phyloP scores from a whole-genome alignment of 108 stramenopile genomes.

The Stephanodiscus triporus region DNA sequence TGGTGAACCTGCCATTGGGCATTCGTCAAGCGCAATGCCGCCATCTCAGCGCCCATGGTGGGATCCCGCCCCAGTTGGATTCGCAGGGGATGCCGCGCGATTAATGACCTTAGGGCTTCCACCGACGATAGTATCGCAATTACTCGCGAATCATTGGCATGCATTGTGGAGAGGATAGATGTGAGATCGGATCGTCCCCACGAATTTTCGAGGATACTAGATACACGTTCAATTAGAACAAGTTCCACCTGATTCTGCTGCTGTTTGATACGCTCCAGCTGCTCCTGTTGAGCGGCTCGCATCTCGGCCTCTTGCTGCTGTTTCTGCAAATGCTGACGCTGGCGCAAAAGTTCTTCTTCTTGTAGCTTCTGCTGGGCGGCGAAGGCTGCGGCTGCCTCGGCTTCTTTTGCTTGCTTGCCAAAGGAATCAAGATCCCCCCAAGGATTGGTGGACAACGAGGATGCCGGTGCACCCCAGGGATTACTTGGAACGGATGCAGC shows the following conservation, averaged over 20 bases:
- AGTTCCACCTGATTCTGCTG: constrained; percentile 84
- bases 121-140: constrained; percentile 71
- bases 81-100: constrained; percentile 70
- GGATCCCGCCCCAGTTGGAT: constrained; percentile 72
- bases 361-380: constrained; percentile 44
- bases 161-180: constrained; percentile 79
- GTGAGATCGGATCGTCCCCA: constrained; percentile 87
- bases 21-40: constrained; percentile 73
- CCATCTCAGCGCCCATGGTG: constrained; percentile 75
- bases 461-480: constrained; percentile 66
- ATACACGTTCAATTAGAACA: constrained; percentile 85
- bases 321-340: constrained; percentile 9
- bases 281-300: constrained; percentile 56
- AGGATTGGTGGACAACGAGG: constrained; percentile 36
- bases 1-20: constrained; percentile 74
- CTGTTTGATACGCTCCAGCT: constrained; percentile 55
- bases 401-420: constrained; percentile 24
- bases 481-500: constrained; percentile 61
- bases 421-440: constrained; percentile 26
- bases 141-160: constrained; percentile 82
- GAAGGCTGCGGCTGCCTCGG: constrained; percentile 35
- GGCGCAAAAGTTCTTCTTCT: constrained; percentile 39
- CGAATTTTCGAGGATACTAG: constrained; percentile 79
- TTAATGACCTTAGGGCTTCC: constrained; percentile 76
- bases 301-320: constrained; percentile 50